A percentile compares a stretch with the other conserved stretches of the same genome.
phyloP scores from a whole-genome alignment of 371 early-diverging fungal genomes.

The Lichtheimia hyalospora region DNA sequence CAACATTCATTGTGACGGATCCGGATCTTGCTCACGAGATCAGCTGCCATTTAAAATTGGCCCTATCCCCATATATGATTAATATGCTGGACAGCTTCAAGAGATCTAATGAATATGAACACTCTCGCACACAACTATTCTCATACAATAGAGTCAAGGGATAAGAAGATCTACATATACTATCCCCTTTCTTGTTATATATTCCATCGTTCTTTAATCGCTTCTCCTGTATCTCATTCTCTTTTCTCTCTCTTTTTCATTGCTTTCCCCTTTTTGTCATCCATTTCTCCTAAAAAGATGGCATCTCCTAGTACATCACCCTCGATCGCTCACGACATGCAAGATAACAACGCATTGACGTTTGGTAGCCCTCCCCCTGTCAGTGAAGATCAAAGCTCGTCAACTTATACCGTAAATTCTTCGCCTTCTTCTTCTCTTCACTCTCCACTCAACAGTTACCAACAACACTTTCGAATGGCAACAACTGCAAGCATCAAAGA shows the following conservation, averaged over 20 bases:
- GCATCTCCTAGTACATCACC: neutral
- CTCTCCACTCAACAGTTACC: neutral
- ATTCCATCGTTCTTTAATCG: neutral
- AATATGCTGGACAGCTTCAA: no score
- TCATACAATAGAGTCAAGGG: no score
- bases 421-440: constrained; percentile 8
- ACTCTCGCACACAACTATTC: no score
- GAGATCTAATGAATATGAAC: no score
- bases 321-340: neutral
- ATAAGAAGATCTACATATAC: neutral
- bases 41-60: constrained; percentile 1
- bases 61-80: neutral
- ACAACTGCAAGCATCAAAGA: constrained; percentile 3
- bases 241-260: neutral
- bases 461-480: neutral
- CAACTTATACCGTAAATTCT: constrained; percentile 5
- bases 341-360: constrained; percentile 1
- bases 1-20: neutral
- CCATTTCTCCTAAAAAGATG: neutral
- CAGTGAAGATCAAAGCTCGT: constrained; percentile 1
- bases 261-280: constrained; percentile 1
- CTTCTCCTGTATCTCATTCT: neutral
- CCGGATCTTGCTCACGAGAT: neutral
- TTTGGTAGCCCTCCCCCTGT: neutral
- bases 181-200: constrained; percentile 3